A percentile compares a stretch with the other conserved stretches of the same genome.
These are phyloP conservation scores for Exophiala sideris DNA, from an alignment of 2,329 filamentous ascomycete genomes.

Conservation along the genomic window DNA sequence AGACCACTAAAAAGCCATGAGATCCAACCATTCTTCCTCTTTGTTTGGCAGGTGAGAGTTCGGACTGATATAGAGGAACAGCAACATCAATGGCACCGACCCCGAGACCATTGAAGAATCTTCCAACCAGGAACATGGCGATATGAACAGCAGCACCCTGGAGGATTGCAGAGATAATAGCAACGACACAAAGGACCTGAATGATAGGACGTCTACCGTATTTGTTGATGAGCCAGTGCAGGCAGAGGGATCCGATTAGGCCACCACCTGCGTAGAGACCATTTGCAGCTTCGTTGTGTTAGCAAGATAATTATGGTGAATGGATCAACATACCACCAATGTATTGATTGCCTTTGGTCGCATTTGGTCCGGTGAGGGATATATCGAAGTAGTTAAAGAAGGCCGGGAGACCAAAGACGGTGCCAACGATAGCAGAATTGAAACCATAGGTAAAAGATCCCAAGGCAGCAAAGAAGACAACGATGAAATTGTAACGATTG, in stretches of 20 bases:
- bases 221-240: slow-evolving; percentile 1
- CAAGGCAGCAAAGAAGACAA: slow-evolving; percentile 26
- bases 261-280: slow-evolving; percentile 10
- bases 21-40: slow-evolving; percentile 36
- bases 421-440: slow-evolving; percentile 27
- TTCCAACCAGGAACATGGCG: slow-evolving; percentile 12
- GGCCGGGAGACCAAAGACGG: slow-evolving; percentile 24
- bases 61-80: slow-evolving; percentile 5
- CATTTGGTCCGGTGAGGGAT: slow-evolving; percentile 15
- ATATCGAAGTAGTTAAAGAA: slow-evolving; percentile 28
- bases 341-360: slow-evolving; percentile 14
- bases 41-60: slow-evolving; percentile 2
- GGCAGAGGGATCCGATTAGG: neutral
- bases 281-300: neutral
- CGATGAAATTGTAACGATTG: slow-evolving; percentile 19
- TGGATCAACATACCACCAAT: slow-evolving; percentile 9
- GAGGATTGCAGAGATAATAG: slow-evolving; percentile 3
- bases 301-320: neutral
- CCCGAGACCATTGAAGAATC: slow-evolving; percentile 13
- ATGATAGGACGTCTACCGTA: slow-evolving; percentile 1
- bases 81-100: neutral
- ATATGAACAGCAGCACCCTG: slow-evolving; percentile 12
- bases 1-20: neutral
- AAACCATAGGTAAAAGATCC: slow-evolving; percentile 30
- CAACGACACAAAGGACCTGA: neutral